Base-by-base conservation (phyloP, 441 rosid genomes). In the Mallotus repandus region DNA sequence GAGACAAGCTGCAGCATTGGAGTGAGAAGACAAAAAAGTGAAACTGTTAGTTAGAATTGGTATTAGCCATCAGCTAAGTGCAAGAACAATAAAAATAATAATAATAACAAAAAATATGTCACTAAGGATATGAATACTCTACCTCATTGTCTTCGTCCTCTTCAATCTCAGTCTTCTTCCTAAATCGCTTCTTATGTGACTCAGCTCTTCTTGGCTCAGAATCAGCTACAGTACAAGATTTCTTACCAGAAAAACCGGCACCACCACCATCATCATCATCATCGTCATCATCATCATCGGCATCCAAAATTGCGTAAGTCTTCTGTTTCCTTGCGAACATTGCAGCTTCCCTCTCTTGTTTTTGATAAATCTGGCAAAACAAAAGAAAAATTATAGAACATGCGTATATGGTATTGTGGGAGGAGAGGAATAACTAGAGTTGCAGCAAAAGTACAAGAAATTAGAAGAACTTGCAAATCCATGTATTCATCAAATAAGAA, bases 331-430 rank as follows among this genome's bases (percentile, higher is more conserved):
- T 89, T 15, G 78, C 97, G 74, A 93, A 74, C 80, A 89, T 81
- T 53, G 89, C 97, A 72, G 97, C 97, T 82, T 93, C 99, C 74
- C 88, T 89, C 84, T 95, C 99, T 76, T 81, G 89, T 76, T 90
- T 85, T 77, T 87, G 89, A 83, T 95, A 90, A 74, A 84, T 82
- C 98, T 95, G 81, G 5, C 11, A 18, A 50, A 61, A 10, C 7
- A n/a, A 69, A 29, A 49, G 10, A 57, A 8, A 9, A 58, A 46
- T 22, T 16, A 21, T 68, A 19, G 54, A 52, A 1, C 9, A 45
- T 45, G 7, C 11, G 3, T 4, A 8, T 4, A 70, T 21, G 45
- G 19, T 3, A 38, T 43, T 29, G 2, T 12, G 15, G 21, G 45
- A 70, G 43, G 35, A 2, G 16, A 35, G 5, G 35, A 38, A n/a